A percentile compares a stretch with the other conserved stretches of the same genome.
These are phyloP conservation scores for Przewalskia tangutica DNA, from an alignment of 257 asterid genomes.

Conservation along the genomic window DNA sequence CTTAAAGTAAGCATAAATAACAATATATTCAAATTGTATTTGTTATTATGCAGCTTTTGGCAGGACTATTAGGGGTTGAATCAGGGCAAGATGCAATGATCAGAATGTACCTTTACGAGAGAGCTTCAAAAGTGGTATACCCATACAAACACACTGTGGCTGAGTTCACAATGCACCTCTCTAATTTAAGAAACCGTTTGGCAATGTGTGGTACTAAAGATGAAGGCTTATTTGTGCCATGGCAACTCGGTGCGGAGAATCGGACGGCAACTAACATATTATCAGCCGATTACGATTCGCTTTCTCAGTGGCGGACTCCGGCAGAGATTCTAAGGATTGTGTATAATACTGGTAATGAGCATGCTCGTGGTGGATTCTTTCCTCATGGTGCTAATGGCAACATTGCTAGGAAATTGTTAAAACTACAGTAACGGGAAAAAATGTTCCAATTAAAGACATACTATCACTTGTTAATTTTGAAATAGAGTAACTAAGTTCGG, in stretches of 20 bases:
- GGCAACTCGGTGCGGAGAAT: slow-evolving; percentile 30
- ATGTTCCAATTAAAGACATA: not conserved
- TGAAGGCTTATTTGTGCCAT: slow-evolving; percentile 38
- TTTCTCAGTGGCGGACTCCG: slow-evolving; percentile 31
- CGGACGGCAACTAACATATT: slow-evolving; percentile 29
- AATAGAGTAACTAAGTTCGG: not conserved
- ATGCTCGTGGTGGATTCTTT: slow-evolving; percentile 31
- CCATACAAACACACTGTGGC: slow-evolving; percentile 39
- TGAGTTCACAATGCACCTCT: slow-evolving; percentile 32
- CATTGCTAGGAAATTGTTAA: not conserved
- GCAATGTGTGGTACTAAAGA: slow-evolving; percentile 38
- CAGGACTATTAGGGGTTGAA: slow-evolving; percentile 43
- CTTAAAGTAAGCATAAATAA: too few species aligned
- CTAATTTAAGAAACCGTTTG: slow-evolving; percentile 30
- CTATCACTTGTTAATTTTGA: not conserved
- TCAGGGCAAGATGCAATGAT: slow-evolving; percentile 52
- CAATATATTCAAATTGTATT: too few species aligned
- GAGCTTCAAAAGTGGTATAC: slow-evolving; percentile 16
- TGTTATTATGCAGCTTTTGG: slow-evolving; percentile 22
- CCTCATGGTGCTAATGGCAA: slow-evolving; percentile 38
- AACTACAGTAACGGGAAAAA: not conserved
- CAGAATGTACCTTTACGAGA: slow-evolving; percentile 29
- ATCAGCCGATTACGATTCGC: slow-evolving; percentile 33
- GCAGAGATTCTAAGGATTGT: slow-evolving; percentile 28
- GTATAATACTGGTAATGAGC: slow-evolving; percentile 29